These are phyloP conservation scores for Rhodotorula sp. DNA, from an alignment of 1,284 basidiomycete species.

Conservation along the genomic window DNA sequence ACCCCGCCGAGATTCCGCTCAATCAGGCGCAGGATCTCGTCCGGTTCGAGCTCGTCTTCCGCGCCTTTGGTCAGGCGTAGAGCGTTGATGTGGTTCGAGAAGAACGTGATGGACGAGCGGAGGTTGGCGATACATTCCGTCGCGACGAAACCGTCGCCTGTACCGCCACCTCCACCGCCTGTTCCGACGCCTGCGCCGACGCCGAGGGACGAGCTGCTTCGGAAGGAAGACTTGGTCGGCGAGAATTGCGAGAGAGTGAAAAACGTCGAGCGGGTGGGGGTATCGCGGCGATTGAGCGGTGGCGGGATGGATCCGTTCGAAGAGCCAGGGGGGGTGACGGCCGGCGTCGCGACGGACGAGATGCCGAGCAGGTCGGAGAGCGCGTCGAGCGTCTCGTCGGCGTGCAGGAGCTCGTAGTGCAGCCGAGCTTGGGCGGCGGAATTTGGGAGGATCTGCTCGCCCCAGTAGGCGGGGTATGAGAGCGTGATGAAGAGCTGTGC, in stretches of 20 bases:
- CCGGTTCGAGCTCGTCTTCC: slow-evolving; percentile 32
- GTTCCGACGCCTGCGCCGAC: neutral
- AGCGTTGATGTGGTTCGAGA: slow-evolving; percentile 36
- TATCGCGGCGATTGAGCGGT: slow-evolving; percentile 6
- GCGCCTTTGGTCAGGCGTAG: slow-evolving; percentile 5
- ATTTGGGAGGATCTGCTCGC: slow-evolving; percentile 41
- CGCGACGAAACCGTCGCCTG: slow-evolving; percentile 33
- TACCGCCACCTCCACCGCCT: neutral
- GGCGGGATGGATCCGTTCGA: neutral
- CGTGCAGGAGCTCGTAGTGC: slow-evolving; percentile 45
- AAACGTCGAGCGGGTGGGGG: slow-evolving; percentile 4
- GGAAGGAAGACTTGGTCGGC: neutral
- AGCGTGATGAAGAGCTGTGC: slow-evolving; percentile 44
- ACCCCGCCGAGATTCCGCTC: slow-evolving; percentile 38
- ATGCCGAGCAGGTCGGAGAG: slow-evolving; percentile 39
- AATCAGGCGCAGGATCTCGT: slow-evolving; percentile 42
- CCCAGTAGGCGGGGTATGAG: slow-evolving; percentile 45
- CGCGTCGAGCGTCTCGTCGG: slow-evolving; percentile 40
- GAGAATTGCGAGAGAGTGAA: slow-evolving; percentile 1
- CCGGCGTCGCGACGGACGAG: slow-evolving; percentile 16
- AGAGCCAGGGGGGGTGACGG: neutral
- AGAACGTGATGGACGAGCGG: slow-evolving; percentile 36
- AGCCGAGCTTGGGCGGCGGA: slow-evolving; percentile 33
- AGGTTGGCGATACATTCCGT: slow-evolving; percentile 44
- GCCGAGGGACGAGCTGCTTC: neutral